A percentile compares a stretch with the other conserved stretches of the same genome.
These are phyloP conservation scores for Boletus tomentosulus DNA, from an alignment of 768 basidiomycete genomes.

Conservation along the genomic window DNA sequence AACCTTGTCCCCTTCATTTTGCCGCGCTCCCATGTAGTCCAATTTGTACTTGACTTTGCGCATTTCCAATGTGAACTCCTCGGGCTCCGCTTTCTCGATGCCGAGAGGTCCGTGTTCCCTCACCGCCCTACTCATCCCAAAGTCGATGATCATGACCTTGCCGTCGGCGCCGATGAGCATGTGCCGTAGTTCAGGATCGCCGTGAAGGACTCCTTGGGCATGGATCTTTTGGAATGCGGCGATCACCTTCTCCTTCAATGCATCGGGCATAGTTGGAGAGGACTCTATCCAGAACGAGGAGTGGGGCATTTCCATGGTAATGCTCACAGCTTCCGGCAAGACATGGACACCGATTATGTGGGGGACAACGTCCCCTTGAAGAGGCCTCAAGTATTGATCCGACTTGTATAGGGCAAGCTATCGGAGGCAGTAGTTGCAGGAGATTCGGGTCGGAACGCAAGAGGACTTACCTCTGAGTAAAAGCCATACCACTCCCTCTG, in stretches of 20 bases:
- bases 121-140: slow-evolving; percentile 38
- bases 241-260: slow-evolving; percentile 50
- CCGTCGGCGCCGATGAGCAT: slow-evolving; percentile 54
- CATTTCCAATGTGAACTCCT: slow-evolving; percentile 48
- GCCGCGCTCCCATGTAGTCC: slow-evolving; percentile 38
- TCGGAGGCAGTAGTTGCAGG: slow-evolving; percentile 1
- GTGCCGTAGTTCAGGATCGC: slow-evolving; percentile 45
- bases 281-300: slow-evolving; percentile 60
- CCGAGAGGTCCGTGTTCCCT: slow-evolving; percentile 30
- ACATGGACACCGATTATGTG: slow-evolving; percentile 48
- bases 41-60: slow-evolving; percentile 53
- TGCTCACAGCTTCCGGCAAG: slow-evolving; percentile 34
- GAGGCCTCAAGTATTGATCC: slow-evolving; percentile 39
- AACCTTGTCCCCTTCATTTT: slow-evolving; percentile 33
- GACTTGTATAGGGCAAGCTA: slow-evolving; percentile 53
- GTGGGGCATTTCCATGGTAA: slow-evolving; percentile 54
- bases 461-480: slow-evolving; percentile 33
- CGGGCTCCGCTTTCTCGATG: slow-evolving; percentile 35
- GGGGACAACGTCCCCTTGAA: slow-evolving; percentile 54
- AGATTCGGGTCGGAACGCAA: slow-evolving; percentile 10
- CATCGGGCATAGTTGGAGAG: slow-evolving; percentile 49
- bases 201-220: slow-evolving; percentile 44
- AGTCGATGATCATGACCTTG: slow-evolving; percentile 52
- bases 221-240: slow-evolving; percentile 48
- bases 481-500: slow-evolving; percentile 38